Evolutionary conservation across 2,329 filamentous ascomycete species (phyloP).

Genomic region (Metarhizium sp.): DNA sequence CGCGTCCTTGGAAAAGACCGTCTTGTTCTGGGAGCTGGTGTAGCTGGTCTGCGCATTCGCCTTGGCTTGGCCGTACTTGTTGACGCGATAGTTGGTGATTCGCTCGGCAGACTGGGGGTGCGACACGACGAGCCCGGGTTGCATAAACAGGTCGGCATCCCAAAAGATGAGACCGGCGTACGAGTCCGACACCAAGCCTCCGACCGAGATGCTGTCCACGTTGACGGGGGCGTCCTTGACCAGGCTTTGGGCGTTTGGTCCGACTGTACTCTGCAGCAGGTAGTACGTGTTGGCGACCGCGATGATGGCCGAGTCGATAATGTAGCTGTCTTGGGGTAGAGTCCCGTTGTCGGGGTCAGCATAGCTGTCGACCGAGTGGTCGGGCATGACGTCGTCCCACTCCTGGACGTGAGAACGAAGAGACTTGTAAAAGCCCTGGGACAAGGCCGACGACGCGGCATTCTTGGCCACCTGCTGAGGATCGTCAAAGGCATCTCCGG

Average conservation of each 20-base stretch:
- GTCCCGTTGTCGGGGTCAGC: constrained; percentile 40
- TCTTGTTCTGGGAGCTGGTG: constrained; percentile 25
- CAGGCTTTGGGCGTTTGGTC: constrained; percentile 34
- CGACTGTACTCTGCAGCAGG: constrained; percentile 41
- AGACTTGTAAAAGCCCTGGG: constrained; percentile 44
- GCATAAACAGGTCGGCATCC: constrained; percentile 21
- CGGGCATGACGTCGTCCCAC: constrained; percentile 52
- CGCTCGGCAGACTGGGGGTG: constrained; percentile 16
- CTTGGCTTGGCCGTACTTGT: constrained; percentile 38
- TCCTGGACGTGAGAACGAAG: constrained; percentile 47
- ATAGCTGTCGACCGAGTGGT: constrained; percentile 55
- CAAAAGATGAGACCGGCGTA: constrained; percentile 21
- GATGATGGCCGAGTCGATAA: constrained; percentile 44
- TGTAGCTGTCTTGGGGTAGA: constrained; percentile 45
- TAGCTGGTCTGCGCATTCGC: constrained; percentile 8
- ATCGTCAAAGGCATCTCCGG: constrained; percentile 55
- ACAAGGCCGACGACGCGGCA: constrained; percentile 36
- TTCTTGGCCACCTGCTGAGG: constrained; percentile 44
- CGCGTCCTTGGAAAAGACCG: constrained; percentile 47
- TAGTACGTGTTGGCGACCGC: constrained; percentile 47
- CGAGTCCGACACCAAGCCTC: constrained; percentile 17
- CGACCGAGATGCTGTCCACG: constrained; percentile 15
- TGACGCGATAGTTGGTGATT: constrained; percentile 17
- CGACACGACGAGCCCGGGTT: constrained; percentile 15
- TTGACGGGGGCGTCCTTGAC: constrained; percentile 5